These are phyloP conservation scores for Xylariaceae sp. DNA, from an alignment of 2,329 filamentous ascomycete species.

Conservation along the genomic window DNA sequence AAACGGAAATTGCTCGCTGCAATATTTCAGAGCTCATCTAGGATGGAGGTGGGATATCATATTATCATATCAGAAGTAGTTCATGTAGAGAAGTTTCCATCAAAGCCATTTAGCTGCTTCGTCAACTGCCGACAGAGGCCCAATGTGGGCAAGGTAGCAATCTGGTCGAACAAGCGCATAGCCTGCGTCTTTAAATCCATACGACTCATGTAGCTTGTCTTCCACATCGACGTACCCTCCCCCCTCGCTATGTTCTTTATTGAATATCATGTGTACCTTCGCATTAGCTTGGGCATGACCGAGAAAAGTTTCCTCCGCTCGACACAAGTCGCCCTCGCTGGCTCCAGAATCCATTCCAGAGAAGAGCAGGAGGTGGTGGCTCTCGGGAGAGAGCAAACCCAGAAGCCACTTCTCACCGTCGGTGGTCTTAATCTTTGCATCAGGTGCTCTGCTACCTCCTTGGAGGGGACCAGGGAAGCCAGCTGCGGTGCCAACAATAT, in stretches of 20 bases:
- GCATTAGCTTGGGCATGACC: conserved; percentile 6
- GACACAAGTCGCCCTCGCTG: conserved; percentile 15
- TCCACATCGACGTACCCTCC: conserved; percentile 21
- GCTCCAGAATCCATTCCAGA: conserved; percentile 16
- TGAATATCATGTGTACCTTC: conserved; percentile 21
- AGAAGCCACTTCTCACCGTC: conserved; percentile 21
- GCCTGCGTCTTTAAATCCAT: conserved; percentile 21
- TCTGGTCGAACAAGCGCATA: conserved; percentile 29
- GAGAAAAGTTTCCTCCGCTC: conserved; percentile 17
- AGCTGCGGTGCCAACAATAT: conserved; percentile 26
- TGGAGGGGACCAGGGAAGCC: conserved; percentile 33
- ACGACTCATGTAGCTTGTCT: conserved; percentile 20
- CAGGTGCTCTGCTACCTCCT: conserved; percentile 45
- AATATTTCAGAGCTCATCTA: no score
- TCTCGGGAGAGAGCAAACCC: conserved; percentile 18
- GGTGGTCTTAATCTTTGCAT: conserved; percentile 23
- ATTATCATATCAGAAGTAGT: background rate
- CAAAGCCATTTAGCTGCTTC: conserved; percentile 17
- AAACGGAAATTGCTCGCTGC: no score
- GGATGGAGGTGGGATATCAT: background rate
- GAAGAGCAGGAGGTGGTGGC: conserved; percentile 27
- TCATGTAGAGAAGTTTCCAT: background rate
- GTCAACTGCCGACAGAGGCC: conserved; percentile 15
- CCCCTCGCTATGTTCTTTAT: conserved; percentile 5
- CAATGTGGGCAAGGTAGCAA: conserved; percentile 28